phyloP scores from a whole-genome alignment of 192 early-diverging fungal species.

The Rhizophagus prolifer region DNA sequence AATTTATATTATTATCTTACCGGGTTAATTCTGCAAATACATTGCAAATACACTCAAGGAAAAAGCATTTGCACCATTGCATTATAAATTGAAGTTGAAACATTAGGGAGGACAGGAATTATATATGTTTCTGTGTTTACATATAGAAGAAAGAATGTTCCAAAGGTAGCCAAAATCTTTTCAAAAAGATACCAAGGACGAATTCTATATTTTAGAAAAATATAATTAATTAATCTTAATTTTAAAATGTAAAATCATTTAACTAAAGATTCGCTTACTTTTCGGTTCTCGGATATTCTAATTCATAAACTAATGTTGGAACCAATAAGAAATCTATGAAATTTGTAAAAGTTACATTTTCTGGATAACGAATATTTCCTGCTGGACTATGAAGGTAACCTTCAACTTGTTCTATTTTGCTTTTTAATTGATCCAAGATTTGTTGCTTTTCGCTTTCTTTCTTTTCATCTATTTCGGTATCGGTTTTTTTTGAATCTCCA shows the following conservation, averaged over 20 bases:
- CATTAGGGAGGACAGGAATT: constrained; percentile 71
- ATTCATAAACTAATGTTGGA: constrained; percentile 90
- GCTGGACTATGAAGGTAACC: constrained; percentile 49
- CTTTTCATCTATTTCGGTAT: constrained; percentile 17
- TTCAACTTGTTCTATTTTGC: constrained; percentile 54
- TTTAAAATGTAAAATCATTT: neutral
- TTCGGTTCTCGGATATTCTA: constrained; percentile 86
- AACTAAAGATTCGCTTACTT: constrained; percentile 43
- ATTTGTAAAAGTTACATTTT: constrained; percentile 79
- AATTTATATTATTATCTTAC: constrained; percentile 32
- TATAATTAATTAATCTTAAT: neutral
- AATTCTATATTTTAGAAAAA: constrained; percentile 51
- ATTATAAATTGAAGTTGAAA: constrained; percentile 53
- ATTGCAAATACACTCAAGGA: constrained; percentile 96
- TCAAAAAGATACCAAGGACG: constrained; percentile 86
- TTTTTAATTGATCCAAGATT: constrained; percentile 16
- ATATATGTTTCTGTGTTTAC: constrained; percentile 87
- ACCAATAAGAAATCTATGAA: constrained; percentile 86
- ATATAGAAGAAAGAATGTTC: constrained; percentile 79
- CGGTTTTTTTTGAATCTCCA: constrained; percentile 31
- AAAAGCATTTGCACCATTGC: constrained; percentile 73
- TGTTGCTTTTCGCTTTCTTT: neutral
- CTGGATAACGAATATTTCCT: constrained; percentile 65
- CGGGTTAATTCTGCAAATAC: constrained; percentile 91
- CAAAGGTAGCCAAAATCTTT: constrained; percentile 74